Evolutionary conservation across 75 land plant genomes (phyloP), one percentile per base, ranked within the genome.

Genomic region (Isoetes taiwanensis): DNA sequence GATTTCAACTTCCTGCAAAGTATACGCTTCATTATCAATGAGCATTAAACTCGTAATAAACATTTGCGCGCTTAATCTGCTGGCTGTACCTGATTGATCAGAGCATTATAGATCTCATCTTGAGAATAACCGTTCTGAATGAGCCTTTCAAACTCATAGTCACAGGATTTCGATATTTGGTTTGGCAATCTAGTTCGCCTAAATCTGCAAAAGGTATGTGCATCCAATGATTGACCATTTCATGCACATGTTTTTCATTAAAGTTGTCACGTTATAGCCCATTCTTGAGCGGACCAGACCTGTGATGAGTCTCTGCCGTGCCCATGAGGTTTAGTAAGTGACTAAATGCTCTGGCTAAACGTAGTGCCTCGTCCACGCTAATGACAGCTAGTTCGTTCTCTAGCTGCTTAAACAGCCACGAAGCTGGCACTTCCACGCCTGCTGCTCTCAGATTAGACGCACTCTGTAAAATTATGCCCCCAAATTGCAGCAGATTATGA

Each of bases 271-370:
- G n/a, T n/a, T n/a, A n/a, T n/a, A n/a, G n/a, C n/a, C n/a, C n/a
- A n/a, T n/a, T n/a, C n/a, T n/a, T n/a, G n/a, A n/a, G n/a, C n/a
- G n/a, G n/a, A n/a, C n/a, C n/a, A n/a, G n/a, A 85, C 90, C 93
- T 69, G 64, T 90, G 97, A 61, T 90, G 88, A 9, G 97, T 90
- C 37, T 90, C 93, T 5, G 97, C 97, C 34, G 83, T 90, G 14
- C 93, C 93, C 80, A 81, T 90, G 19, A 90, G 68, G 61, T 72
- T 90, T 16, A 90, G 81, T 67, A 76, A 80, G 69, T 90, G 93
- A 34, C 97, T 90, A 41, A 80, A 90, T 6, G 97, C 85, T 8
- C 97, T 77, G n/a, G 93, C 97, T 10, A 90, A 69, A 4, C 76
- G 63, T 21, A 78, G 67, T 0, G 88, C 87, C 41, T 86, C 94